Conservation (phyloP, 345 rosid genomes). For the Populus euphratica region DNA sequence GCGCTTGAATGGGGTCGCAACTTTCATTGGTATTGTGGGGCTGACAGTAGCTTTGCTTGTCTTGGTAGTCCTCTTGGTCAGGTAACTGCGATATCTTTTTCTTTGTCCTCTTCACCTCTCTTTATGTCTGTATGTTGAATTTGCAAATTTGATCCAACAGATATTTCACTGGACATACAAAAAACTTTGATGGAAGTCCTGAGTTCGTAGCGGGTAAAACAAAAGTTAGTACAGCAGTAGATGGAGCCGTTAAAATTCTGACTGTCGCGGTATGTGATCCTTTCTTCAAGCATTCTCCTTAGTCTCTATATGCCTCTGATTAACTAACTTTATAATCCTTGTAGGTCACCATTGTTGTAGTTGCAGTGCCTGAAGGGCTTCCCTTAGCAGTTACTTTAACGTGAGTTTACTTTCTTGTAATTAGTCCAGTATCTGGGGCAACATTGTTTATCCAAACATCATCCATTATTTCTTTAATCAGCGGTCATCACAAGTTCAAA, state of each 20-base stretch:
- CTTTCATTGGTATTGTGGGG: constrained; percentile 91
- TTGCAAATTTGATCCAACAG: constrained; percentile 30
- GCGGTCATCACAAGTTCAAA: neutral
- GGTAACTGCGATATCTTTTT: constrained; percentile 35
- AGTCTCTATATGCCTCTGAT: neutral
- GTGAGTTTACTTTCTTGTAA: constrained; percentile 42
- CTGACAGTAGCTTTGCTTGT: constrained; percentile 79
- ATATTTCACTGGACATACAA: constrained; percentile 76
- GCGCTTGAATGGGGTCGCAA: constrained; percentile 95
- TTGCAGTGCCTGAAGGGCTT: constrained; percentile 99
- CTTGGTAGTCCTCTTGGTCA: constrained; percentile 67
- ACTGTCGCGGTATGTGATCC: constrained; percentile 79
- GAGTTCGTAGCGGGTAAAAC: constrained; percentile 64
- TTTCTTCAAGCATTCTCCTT: neutral
- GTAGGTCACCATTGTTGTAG: constrained; percentile 96
- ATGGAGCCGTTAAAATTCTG: constrained; percentile 78
- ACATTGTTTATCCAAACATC: neutral
- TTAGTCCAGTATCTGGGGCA: neutral
- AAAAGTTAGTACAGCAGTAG: constrained; percentile 45
- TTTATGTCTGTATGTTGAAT: neutral
- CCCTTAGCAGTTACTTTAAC: constrained; percentile 99
- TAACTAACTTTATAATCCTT: constrained; percentile 9
- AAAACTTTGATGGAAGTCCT: constrained; percentile 37
- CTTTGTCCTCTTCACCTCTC: neutral
- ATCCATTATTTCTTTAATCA: neutral